These are phyloP conservation scores for Nyssa sinensis DNA, from an alignment of 148 eudicot genomes.

Conservation along the genomic window DNA sequence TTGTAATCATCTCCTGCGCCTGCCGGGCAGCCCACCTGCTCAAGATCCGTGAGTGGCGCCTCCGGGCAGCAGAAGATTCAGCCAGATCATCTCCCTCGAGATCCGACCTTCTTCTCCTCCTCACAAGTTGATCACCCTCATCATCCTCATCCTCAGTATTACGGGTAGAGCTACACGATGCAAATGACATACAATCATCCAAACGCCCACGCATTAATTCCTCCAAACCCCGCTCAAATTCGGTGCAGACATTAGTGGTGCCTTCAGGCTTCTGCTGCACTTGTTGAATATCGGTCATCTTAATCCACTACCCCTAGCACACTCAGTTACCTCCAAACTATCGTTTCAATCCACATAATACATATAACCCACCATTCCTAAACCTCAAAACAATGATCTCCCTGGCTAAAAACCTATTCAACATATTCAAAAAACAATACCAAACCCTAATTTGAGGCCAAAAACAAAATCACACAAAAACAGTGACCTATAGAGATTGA, in stretches of 20 bases:
- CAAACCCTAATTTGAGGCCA: constrained; percentile 25
- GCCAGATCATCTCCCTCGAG: constrained; percentile 95
- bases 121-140: constrained; percentile 71
- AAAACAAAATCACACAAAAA: constrained; percentile 18
- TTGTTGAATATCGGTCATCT: constrained; percentile 65
- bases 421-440: constrained; percentile 20
- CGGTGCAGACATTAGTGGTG: constrained; percentile 44
- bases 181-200: constrained; percentile 83
- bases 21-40: constrained; percentile 95
- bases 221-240: constrained; percentile 81
- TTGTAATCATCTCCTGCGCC: constrained; percentile 95
- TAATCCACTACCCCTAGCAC: constrained; percentile 22
- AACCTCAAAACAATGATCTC: constrained; percentile 11
- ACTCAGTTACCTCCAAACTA: constrained; percentile 14
- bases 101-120: constrained; percentile 87
- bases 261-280: constrained; percentile 79
- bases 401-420: constrained; percentile 20
- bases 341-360: constrained; percentile 15
- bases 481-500: constrained; percentile 17
- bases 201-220: constrained; percentile 77
- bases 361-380: constrained; percentile 3
- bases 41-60: constrained; percentile 80
- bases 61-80: constrained; percentile 91
- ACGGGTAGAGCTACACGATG: constrained; percentile 77
- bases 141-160: constrained; percentile 78